Evolutionary conservation across 805 yeast species (phyloP).

Genomic region (Lipomyces starkeyi): DNA sequence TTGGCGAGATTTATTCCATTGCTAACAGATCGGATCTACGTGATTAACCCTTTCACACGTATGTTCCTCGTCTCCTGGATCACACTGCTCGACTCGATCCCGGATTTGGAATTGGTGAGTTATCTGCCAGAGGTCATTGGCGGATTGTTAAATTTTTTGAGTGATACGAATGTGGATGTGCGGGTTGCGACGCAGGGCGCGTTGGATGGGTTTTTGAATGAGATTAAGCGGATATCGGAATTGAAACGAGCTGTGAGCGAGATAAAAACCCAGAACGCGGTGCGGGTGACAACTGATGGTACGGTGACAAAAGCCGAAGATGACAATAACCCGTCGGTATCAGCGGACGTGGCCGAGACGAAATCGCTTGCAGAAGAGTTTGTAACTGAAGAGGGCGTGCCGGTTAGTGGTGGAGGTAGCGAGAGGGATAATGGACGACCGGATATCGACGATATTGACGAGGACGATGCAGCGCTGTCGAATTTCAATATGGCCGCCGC

Average conservation of each 20-base stretch:
- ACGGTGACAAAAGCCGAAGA: slow-evolving; percentile 13
- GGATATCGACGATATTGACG: slow-evolving; percentile 9
- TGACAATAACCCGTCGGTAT: slow-evolving; percentile 39
- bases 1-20: slow-evolving; percentile 87
- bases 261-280: slow-evolving; percentile 15
- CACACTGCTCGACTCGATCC: slow-evolving; percentile 87
- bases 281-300: background rate
- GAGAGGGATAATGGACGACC: background rate
- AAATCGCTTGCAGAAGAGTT: slow-evolving; percentile 25
- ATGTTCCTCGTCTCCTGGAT: slow-evolving; percentile 94
- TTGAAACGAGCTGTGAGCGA: slow-evolving; percentile 53
- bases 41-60: slow-evolving; percentile 89
- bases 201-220: slow-evolving; percentile 74
- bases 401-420: background rate
- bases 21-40: slow-evolving; percentile 87
- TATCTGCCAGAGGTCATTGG: slow-evolving; percentile 89
- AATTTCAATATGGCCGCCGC: slow-evolving; percentile 23
- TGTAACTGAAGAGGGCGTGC: slow-evolving; percentile 12
- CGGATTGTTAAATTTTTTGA: slow-evolving; percentile 77
- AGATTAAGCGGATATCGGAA: slow-evolving; percentile 75
- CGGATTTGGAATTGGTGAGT: slow-evolving; percentile 84
- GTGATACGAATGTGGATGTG: slow-evolving; percentile 85
- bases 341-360: slow-evolving; percentile 42
- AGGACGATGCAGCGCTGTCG: slow-evolving; percentile 7
- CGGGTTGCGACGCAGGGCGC: slow-evolving; percentile 82